phyloP scores from a whole-genome alignment of 2,329 filamentous ascomycete genomes.

The Mariannaea sp. region DNA sequence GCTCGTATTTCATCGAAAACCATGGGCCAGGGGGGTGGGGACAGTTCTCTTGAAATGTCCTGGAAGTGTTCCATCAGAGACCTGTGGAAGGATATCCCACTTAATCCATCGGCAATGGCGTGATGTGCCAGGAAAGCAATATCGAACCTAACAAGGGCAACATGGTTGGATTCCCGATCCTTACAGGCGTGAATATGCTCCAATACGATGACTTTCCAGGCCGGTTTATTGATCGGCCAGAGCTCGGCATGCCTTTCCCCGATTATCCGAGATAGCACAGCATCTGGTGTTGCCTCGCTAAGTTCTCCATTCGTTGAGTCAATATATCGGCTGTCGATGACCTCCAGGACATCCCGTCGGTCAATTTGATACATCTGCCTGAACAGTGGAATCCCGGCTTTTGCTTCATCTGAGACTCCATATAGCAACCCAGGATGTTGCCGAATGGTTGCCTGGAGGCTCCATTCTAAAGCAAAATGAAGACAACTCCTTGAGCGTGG shows the following conservation, averaged over 20 bases:
- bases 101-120: conserved; percentile 21
- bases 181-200: neutral
- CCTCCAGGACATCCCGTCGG: neutral
- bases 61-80: conserved; percentile 3
- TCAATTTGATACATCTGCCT: neutral
- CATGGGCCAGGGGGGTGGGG: too few species aligned
- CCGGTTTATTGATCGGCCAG: conserved; percentile 11
- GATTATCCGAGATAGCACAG: too few species aligned
- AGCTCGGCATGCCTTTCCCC: conserved; percentile 5
- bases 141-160: neutral
- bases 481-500: neutral
- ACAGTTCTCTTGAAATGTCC: too few species aligned
- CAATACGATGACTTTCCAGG: conserved; percentile 17
- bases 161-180: neutral
- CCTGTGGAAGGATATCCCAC: conserved; percentile 12
- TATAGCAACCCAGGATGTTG: conserved; percentile 4
- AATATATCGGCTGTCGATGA: neutral
- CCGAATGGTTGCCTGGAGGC: conserved; percentile 12
- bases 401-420: neutral
- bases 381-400: neutral
- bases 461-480: neutral
- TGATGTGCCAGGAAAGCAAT: conserved; percentile 20
- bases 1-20: neutral
- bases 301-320: too few species aligned
- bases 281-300: neutral